These are phyloP conservation scores for Tephrocybe sp. DNA, from an alignment of 768 basidiomycete genomes.

Conservation along the genomic window DNA sequence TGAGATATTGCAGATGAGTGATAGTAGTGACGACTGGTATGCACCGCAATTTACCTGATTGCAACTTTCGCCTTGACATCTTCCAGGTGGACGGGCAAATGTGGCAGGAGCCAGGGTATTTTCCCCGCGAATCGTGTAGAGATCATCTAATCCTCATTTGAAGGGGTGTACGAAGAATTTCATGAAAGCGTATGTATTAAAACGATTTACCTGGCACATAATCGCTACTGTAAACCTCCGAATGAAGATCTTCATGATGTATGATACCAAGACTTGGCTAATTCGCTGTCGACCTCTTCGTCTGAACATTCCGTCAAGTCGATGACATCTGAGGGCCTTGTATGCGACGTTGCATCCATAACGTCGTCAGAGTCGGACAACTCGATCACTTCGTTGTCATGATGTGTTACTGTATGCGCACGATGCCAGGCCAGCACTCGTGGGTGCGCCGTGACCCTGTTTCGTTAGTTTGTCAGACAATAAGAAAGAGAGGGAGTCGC, in stretches of 20 bases:
- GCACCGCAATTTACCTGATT: slow-evolving; percentile 14
- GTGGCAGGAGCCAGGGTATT: slow-evolving; percentile 56
- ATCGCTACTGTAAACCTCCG: too few relatives aligned
- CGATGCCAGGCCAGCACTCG: slow-evolving; percentile 58
- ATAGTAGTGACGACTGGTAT: slow-evolving; percentile 74
- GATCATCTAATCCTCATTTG: slow-evolving; percentile 34
- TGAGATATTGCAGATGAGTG: slow-evolving; percentile 62
- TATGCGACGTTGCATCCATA: slow-evolving; percentile 17
- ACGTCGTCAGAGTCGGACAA: slow-evolving; percentile 22
- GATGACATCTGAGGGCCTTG: slow-evolving; percentile 6
- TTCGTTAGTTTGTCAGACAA: neutral
- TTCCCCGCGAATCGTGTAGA: slow-evolving; percentile 89
- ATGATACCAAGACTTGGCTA: slow-evolving; percentile 32
- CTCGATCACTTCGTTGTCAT: slow-evolving; percentile 13
- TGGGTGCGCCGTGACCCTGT: slow-evolving; percentile 63
- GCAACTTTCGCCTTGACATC: neutral
- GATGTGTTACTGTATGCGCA: neutral
- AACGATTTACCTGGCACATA: too few relatives aligned
- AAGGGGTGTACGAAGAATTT: too few relatives aligned
- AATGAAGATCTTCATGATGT: slow-evolving; percentile 6
- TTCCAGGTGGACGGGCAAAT: slow-evolving; percentile 75
- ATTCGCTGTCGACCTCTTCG: slow-evolving; percentile 39
- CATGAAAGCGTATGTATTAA: too few relatives aligned
- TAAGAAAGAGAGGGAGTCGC: slow-evolving; percentile 16
- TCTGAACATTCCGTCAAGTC: slow-evolving; percentile 15